Conservation (phyloP, 2,329 filamentous ascomycete species). For the Fusarium foetens region DNA sequence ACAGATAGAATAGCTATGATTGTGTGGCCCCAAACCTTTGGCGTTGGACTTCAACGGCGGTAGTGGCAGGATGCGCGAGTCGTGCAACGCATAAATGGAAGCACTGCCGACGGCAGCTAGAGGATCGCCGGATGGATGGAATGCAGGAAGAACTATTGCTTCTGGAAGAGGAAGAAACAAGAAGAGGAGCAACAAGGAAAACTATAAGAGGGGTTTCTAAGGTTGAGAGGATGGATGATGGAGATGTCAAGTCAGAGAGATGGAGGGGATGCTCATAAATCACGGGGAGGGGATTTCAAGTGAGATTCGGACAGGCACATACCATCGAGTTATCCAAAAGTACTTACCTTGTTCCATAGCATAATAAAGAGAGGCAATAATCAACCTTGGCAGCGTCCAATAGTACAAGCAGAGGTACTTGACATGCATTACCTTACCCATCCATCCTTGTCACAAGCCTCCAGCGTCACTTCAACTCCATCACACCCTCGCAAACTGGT, state of each 20-base stretch:
- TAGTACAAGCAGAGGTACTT: slow-evolving; percentile 2
- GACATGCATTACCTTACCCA: background rate
- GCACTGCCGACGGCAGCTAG: slow-evolving; percentile 18
- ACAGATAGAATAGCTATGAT: slow-evolving; percentile 1
- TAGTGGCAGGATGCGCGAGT: slow-evolving; percentile 25
- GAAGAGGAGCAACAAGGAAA: background rate
- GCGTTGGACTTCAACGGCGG: slow-evolving; percentile 11
- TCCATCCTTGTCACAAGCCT: slow-evolving; percentile 24
- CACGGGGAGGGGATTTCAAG: slow-evolving; percentile 4
- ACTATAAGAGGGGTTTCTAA: background rate
- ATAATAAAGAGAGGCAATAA: background rate
- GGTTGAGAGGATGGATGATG: background rate
- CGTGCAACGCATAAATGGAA: slow-evolving; percentile 24
- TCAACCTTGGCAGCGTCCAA: background rate
- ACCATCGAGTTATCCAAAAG: background rate
- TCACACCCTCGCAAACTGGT: slow-evolving; percentile 20
- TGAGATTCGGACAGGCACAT: background rate
- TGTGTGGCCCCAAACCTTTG: slow-evolving; percentile 13
- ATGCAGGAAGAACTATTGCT: slow-evolving; percentile 7
- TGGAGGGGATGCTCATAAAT: slow-evolving; percentile 1
- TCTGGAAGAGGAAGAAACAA: background rate
- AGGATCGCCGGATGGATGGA: slow-evolving; percentile 12
- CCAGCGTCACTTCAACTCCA: slow-evolving; percentile 23
- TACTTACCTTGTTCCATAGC: slow-evolving; percentile 1
- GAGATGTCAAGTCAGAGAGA: background rate